Base-by-base conservation (phyloP, 257 asterid species). In the Craterostigma plantagineum region DNA sequence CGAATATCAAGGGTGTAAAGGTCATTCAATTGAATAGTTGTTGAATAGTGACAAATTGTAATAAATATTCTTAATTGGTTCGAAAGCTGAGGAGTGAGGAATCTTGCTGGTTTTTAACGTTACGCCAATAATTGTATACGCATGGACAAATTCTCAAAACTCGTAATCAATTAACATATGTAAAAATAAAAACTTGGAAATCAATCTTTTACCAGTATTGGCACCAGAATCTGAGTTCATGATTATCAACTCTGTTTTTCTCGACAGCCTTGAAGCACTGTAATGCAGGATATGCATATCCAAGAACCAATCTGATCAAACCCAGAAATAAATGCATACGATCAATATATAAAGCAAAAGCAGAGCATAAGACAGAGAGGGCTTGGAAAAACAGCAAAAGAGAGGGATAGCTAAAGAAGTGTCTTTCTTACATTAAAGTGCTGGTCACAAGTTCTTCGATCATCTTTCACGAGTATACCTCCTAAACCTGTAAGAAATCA, bases 241-340 rank as follows among this genome's bases (percentile, higher is more conserved):
- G 78, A 43, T 69, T 68, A 14, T 61, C 70, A 14, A 80, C 93
- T 63, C 66, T 72, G 67, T 75, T 75, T 61, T 70, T 84, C 68
- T 84, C 96, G 44, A 84, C 53, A 3, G 78, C 66, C 58, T 77
- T 84, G 61, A 74, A 84, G 43, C 96, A 84, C 49, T 77, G 92
- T 66, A 84, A 70, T 7, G 95, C 93, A 57, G 95, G 95, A 46
- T 84, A 84, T 7, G 79, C 96, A 58, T 80, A 84, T 50, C 96
- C 96, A 23, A 84, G 81, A 50, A 69, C 72, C 75, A 84, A 58
- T 50, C 96, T 84, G 70, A 50, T 23, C 30, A 40, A 45, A 9
- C 27, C 23, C 34, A 33, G 14, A n/a, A n/a, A n/a, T n/a, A n/a
- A n/a, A n/a, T n/a, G n/a, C n/a, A n/a, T n/a, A n/a, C n/a, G 6